Evolutionary conservation across 176 grass and related monocot species (phyloP).

Genomic region (Oryza meridionalis): DNA sequence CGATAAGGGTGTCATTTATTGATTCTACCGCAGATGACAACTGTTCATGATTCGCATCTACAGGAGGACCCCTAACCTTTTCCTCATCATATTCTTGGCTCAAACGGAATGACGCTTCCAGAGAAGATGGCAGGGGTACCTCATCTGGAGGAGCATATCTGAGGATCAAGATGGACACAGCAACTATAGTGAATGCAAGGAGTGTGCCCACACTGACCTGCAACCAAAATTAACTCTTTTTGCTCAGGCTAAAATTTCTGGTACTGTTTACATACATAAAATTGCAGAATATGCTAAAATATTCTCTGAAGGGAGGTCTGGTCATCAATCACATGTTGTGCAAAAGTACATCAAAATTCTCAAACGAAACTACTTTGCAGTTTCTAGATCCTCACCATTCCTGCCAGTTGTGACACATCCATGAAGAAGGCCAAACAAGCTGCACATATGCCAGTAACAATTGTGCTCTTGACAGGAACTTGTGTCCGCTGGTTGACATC

Average conservation of each 20-base stretch:
- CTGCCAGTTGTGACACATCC: slow-evolving; percentile 91
- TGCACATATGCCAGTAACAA: slow-evolving; percentile 76
- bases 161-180: slow-evolving; percentile 88
- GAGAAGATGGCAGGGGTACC: slow-evolving; percentile 82
- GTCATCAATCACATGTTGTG: slow-evolving; percentile 22
- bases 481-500: slow-evolving; percentile 70
- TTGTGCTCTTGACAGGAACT: slow-evolving; percentile 90
- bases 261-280: background rate
- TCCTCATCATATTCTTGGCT: slow-evolving; percentile 68
- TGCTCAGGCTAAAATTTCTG: slow-evolving; percentile 14
- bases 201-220: slow-evolving; percentile 93
- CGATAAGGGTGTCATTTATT: slow-evolving; percentile 54
- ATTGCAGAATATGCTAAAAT: background rate
- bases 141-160: slow-evolving; percentile 86
- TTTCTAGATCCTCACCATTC: slow-evolving; percentile 64
- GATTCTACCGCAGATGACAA: slow-evolving; percentile 50
- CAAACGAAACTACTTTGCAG: background rate
- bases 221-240: slow-evolving; percentile 9
- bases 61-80: slow-evolving; percentile 37
- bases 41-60: slow-evolving; percentile 35
- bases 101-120: slow-evolving; percentile 73
- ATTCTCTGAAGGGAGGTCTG: background rate
- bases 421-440: slow-evolving; percentile 75
- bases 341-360: background rate
- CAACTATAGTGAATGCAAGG: slow-evolving; percentile 77